These are phyloP conservation scores for Dictyostelium capitatum DNA, from an alignment of 78 protist species.

Conservation along the genomic window DNA sequence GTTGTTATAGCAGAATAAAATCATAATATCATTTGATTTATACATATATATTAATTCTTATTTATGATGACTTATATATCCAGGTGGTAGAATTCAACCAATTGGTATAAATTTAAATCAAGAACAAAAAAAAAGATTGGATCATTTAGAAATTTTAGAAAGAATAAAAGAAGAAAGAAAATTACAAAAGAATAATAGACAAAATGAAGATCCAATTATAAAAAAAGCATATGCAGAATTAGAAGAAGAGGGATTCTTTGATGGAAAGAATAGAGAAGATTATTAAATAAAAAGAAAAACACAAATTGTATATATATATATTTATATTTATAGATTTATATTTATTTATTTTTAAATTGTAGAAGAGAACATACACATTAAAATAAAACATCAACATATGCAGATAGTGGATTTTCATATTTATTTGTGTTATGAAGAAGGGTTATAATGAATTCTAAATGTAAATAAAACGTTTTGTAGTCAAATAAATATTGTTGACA, in stretches of 20 bases:
- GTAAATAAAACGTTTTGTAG: no score
- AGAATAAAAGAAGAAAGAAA: slow-evolving; percentile 29
- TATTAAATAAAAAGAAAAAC: neutral
- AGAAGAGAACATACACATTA: no score
- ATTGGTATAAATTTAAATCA: slow-evolving; percentile 49
- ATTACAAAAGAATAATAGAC: neutral
- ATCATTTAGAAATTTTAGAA: neutral
- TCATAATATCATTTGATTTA: no score
- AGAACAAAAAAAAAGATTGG: neutral
- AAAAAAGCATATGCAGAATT: slow-evolving; percentile 44
- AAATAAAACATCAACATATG: neutral
- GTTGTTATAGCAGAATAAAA: neutral
- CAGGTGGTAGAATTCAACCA: slow-evolving; percentile 25
- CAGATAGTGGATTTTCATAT: no score
- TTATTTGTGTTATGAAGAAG: no score
- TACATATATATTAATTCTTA: no score
- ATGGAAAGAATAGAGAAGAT: slow-evolving; percentile 7
- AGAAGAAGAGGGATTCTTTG: slow-evolving; percentile 65
- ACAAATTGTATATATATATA: no score
- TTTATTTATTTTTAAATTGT: no score
- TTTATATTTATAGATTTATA: neutral
- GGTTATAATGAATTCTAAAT: no score
- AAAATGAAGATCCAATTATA: slow-evolving; percentile 27
- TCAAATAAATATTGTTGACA: no score
- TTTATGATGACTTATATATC: no score